These are phyloP conservation scores for Phymatotrichopsis omnivora DNA, from an alignment of 2,329 filamentous ascomycete genomes.

Conservation along the genomic window DNA sequence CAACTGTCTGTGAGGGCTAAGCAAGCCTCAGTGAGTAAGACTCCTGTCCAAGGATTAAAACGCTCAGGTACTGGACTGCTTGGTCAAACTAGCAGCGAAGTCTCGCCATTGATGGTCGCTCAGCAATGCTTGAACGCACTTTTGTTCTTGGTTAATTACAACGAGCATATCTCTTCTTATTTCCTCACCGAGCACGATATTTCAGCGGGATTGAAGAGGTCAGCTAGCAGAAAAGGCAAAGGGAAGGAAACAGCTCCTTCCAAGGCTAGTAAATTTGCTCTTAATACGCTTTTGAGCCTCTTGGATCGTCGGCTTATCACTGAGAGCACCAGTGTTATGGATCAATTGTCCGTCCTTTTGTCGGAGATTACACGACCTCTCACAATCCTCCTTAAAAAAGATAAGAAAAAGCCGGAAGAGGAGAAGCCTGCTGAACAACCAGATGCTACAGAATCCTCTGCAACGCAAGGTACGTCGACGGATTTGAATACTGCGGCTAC, in stretches of 20 bases:
- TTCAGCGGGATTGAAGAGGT: conserved; percentile 61
- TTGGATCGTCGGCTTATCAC: conserved; percentile 92
- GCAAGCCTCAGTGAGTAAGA: conserved; percentile 59
- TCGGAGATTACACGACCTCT: conserved; percentile 82
- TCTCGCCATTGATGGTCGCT: conserved; percentile 87
- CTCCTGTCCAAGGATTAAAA: conserved; percentile 56
- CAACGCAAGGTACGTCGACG: conserved; percentile 16
- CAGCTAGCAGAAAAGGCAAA: conserved; percentile 71
- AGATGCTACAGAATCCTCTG: conserved; percentile 9
- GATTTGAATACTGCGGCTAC: conserved; percentile 23
- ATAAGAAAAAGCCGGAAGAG: conserved; percentile 57
- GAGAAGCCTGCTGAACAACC: conserved; percentile 36
- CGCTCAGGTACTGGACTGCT: conserved; percentile 55
- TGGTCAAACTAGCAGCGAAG: conserved; percentile 61
- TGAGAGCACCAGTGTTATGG: conserved; percentile 96
- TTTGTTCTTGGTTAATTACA: conserved; percentile 72
- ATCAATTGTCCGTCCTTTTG: conserved; percentile 74
- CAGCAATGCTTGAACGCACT: conserved; percentile 87
- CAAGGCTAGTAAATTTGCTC: conserved; percentile 75
- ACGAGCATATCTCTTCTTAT: conserved; percentile 76
- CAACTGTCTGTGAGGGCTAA: conserved; percentile 86
- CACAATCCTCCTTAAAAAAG: conserved; percentile 68
- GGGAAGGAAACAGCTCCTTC: conserved; percentile 53
- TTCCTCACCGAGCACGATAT: conserved; percentile 93
- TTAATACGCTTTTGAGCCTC: conserved; percentile 80